These are phyloP conservation scores for Malassezia arunalokei DNA, from an alignment of 1,284 basidiomycete genomes.

Conservation along the genomic window DNA sequence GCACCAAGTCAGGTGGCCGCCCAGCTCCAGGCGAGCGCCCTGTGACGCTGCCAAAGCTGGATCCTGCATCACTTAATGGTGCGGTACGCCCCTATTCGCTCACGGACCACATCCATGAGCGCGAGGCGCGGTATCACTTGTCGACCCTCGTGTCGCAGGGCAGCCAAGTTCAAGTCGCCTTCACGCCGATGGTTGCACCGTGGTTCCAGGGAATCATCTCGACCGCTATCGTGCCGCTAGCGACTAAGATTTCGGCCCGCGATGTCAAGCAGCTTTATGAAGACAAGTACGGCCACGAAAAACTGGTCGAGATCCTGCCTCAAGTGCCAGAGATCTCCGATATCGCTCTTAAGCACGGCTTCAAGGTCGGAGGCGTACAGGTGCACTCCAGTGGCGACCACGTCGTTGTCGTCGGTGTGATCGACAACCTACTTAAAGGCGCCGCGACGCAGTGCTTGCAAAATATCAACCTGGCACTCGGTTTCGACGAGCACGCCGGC, in stretches of 20 bases:
- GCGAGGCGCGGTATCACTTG: constrained; percentile 76
- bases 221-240: constrained; percentile 69
- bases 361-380: constrained; percentile 84
- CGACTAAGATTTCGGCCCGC: constrained; percentile 55
- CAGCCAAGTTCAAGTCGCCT: constrained; percentile 59
- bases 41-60: constrained; percentile 66
- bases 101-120: constrained; percentile 97
- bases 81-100: constrained; percentile 73
- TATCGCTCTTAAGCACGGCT: constrained; percentile 70
- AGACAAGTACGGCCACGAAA: constrained; percentile 63
- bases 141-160: constrained; percentile 50
- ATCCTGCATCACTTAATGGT: constrained; percentile 60
- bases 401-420: constrained; percentile 63
- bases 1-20: constrained; percentile 57
- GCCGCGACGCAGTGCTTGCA: constrained; percentile 92
- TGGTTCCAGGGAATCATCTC: constrained; percentile 96
- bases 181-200: constrained; percentile 74
- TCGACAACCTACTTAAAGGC: constrained; percentile 93
- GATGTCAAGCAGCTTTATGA: constrained; percentile 67
- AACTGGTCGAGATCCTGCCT: constrained; percentile 58
- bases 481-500: constrained; percentile 78
- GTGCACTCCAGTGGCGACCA: constrained; percentile 76
- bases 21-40: constrained; percentile 16
- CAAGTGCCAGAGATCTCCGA: constrained; percentile 67
- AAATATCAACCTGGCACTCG: constrained; percentile 89